These are phyloP conservation scores for Paecilomyces formosus DNA, from an alignment of 2,329 filamentous ascomycete species.

Conservation along the genomic window DNA sequence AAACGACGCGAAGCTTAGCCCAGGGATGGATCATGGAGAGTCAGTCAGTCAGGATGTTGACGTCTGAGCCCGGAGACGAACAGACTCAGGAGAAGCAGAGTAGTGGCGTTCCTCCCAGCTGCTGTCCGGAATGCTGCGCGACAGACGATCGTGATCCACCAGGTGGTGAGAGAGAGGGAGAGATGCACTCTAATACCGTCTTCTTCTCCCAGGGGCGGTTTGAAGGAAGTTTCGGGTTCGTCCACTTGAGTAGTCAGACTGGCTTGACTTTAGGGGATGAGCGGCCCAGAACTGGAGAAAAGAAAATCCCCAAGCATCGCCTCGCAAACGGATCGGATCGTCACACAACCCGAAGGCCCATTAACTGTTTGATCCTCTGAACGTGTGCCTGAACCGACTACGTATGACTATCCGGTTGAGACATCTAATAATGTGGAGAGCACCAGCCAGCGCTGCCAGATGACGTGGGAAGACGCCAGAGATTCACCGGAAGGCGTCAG, in stretches of 20 bases:
- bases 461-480: neutral
- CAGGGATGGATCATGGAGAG: neutral
- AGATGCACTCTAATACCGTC: neutral
- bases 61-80: neutral
- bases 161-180: neutral
- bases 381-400: neutral
- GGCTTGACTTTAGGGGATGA: neutral
- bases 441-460: neutral
- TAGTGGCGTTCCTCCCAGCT: neutral
- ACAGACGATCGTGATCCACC: neutral
- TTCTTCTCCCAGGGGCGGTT: neutral
- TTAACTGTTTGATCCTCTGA: neutral
- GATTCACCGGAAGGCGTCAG: neutral
- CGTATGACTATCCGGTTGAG: neutral
- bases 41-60: neutral
- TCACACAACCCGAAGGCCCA: neutral
- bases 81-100: neutral
- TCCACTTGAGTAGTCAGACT: neutral
- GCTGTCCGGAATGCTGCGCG: neutral
- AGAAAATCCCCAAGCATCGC: neutral
- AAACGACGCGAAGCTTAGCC: neutral
- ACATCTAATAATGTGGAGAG: neutral
- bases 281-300: neutral
- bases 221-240: neutral
- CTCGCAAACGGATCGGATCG: neutral